Conservation (phyloP, 768 basidiomycete species). For the Auriculariales sp. region DNA sequence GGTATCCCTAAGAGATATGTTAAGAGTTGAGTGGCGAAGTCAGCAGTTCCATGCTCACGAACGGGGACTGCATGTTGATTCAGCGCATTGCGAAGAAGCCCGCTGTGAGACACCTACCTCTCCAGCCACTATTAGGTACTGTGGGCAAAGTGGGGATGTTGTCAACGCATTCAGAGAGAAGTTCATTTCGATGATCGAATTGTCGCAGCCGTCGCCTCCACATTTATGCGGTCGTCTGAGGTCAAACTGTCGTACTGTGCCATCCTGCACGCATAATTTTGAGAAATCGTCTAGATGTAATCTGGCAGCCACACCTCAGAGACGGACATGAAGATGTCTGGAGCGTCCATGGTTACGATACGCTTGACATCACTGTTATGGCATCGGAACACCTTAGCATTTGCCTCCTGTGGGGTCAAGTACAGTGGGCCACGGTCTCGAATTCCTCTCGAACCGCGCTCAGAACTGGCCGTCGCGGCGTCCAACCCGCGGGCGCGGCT, state of each 20-base stretch:
- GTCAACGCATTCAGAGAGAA: conserved; percentile 60
- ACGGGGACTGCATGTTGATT: conserved; percentile 28
- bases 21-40: background rate
- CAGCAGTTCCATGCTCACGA: conserved; percentile 31
- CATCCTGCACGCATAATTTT: conserved; percentile 41
- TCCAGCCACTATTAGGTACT: conserved; percentile 77
- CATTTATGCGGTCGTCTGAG: conserved; percentile 60
- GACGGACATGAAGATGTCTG: conserved; percentile 64
- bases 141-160: conserved; percentile 63
- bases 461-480: conserved; percentile 14
- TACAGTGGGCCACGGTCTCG: no score
- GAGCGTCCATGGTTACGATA: conserved; percentile 65
- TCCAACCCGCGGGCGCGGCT: conserved; percentile 22
- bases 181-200: conserved; percentile 51
- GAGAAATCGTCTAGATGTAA: conserved; percentile 10
- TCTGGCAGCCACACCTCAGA: conserved; percentile 38
- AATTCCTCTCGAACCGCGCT: conserved; percentile 17
- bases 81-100: background rate
- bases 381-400: conserved; percentile 46
- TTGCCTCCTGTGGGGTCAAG: conserved; percentile 29
- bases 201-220: conserved; percentile 35
- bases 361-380: conserved; percentile 63
- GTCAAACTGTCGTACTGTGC: conserved; percentile 79
- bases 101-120: conserved; percentile 15
- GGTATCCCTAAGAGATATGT: conserved; percentile 39